A percentile compares a stretch with the other conserved stretches of the same genome.
Evolutionary conservation across 331 rosid genomes (phyloP).

Genomic region (Malus hybrid): DNA sequence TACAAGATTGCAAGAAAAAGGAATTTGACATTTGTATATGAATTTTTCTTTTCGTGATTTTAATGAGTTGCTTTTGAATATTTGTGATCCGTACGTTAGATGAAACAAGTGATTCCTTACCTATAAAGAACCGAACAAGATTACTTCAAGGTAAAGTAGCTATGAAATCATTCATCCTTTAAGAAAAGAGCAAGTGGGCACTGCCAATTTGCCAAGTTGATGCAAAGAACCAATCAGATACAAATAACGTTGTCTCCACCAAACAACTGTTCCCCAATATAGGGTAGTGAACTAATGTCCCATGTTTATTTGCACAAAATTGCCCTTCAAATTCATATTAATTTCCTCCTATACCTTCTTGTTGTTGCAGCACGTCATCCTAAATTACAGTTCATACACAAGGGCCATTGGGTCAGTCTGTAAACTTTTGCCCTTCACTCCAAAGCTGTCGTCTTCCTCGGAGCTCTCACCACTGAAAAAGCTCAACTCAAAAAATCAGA

Average conservation of each 20-base stretch:
- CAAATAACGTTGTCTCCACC: background rate
- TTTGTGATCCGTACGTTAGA: too few relatives aligned
- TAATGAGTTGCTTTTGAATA: too few relatives aligned
- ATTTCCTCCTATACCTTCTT: background rate
- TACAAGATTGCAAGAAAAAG: too few relatives aligned
- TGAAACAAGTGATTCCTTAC: too few relatives aligned
- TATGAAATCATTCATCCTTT: background rate
- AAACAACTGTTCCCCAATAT: slow-evolving; percentile 4
- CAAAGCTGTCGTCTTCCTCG: background rate
- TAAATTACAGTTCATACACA: background rate
- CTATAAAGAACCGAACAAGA: too few relatives aligned
- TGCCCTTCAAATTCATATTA: background rate
- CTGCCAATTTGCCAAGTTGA: background rate
- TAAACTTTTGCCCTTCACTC: background rate
- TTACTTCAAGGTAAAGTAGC: too few relatives aligned
- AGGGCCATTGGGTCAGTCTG: slow-evolving; percentile 9
- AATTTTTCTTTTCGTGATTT: too few relatives aligned
- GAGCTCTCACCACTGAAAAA: background rate
- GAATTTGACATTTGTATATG: too few relatives aligned
- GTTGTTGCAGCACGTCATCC: background rate
- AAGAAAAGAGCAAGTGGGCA: background rate
- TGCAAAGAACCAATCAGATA: background rate
- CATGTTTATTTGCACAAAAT: background rate
- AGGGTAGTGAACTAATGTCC: background rate
- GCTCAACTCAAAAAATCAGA: background rate